A percentile compares a stretch with the other conserved stretches of the same genome.
phyloP scores from a whole-genome alignment of 2,329 filamentous ascomycete genomes.

The Tolypocladium guangdongense region DNA sequence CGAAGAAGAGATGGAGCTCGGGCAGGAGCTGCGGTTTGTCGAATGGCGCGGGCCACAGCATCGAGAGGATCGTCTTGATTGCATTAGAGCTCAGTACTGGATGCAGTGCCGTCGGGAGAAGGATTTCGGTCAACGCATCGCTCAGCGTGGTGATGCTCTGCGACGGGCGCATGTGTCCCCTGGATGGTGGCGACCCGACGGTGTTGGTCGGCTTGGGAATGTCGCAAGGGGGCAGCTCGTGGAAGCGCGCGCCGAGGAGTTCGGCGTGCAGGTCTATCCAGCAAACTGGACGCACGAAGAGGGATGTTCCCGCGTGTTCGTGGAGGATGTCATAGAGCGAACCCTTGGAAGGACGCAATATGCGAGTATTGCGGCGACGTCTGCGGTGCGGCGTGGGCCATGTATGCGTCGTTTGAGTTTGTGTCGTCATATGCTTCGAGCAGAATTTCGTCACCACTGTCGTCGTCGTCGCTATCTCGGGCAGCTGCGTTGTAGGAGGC shows the following conservation, averaged over 20 bases:
- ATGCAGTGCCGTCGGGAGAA: conserved; percentile 20
- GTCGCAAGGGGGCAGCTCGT: conserved; percentile 28
- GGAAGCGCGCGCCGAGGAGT: conserved; percentile 37
- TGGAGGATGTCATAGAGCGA: conserved; percentile 44
- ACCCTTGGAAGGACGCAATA: conserved; percentile 30
- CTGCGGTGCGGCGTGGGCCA: not conserved
- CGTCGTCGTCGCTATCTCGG: conserved; percentile 10
- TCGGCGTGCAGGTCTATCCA: conserved; percentile 43
- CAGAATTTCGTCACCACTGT: not conserved
- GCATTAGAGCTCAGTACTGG: conserved; percentile 26
- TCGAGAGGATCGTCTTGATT: conserved; percentile 32
- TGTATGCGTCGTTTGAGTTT: not conserved
- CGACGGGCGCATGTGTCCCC: conserved; percentile 27
- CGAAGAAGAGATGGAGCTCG: conserved; percentile 40
- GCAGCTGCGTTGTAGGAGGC: conserved; percentile 14
- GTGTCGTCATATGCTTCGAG: not conserved
- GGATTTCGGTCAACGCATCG: conserved; percentile 30
- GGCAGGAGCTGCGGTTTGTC: conserved; percentile 16
- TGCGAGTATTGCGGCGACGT: conserved; percentile 6
- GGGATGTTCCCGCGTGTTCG: conserved; percentile 32
- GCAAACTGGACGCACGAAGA: conserved; percentile 41
- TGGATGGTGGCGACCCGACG: conserved; percentile 23
- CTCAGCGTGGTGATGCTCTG: conserved; percentile 30
- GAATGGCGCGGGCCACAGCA: conserved; percentile 30
- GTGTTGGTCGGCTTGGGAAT: conserved; percentile 26